phyloP scores from a whole-genome alignment of 805 yeast genomes.

The Grigorovia transvaalensis region DNA sequence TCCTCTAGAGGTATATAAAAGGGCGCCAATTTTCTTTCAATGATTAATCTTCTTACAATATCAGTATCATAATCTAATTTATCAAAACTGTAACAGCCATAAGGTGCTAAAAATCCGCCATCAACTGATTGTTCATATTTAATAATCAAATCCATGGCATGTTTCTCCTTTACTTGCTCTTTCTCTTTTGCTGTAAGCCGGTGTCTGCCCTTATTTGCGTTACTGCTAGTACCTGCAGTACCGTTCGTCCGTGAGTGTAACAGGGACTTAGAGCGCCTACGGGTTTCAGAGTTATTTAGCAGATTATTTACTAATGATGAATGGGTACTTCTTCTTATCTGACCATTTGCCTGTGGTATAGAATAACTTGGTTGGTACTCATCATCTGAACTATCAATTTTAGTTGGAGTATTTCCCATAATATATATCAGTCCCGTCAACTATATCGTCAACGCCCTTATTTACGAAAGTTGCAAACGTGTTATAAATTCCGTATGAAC shows the following conservation, averaged over 20 bases:
- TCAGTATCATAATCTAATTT: conserved; percentile 64
- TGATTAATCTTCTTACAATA: conserved; percentile 60
- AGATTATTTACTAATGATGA: conserved; percentile 20
- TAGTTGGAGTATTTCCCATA: conserved; percentile 43
- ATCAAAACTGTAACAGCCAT: conserved; percentile 69
- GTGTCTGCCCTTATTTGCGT: conserved; percentile 22
- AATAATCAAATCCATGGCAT: conserved; percentile 48
- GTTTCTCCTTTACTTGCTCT: conserved; percentile 42
- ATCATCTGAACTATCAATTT: conserved; percentile 26
- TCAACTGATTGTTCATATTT: conserved; percentile 65
- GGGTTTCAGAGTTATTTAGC: conserved; percentile 11
- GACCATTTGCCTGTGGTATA: neutral
- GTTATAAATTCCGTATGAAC: neutral
- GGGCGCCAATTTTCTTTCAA: conserved; percentile 70
- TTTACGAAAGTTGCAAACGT: neutral
- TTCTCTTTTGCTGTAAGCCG: conserved; percentile 39
- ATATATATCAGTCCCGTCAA: neutral
- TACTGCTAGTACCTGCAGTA: conserved; percentile 9
- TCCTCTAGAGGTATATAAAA: conserved; percentile 86
- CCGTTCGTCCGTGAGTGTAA: neutral
- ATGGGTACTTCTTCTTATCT: conserved; percentile 14
- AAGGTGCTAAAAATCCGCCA: conserved; percentile 90
- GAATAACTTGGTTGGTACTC: neutral
- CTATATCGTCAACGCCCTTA: neutral
- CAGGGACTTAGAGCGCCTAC: conserved; percentile 19